Conservation (phyloP, 148 eudicot species). For the Cornus suecica region DNA sequence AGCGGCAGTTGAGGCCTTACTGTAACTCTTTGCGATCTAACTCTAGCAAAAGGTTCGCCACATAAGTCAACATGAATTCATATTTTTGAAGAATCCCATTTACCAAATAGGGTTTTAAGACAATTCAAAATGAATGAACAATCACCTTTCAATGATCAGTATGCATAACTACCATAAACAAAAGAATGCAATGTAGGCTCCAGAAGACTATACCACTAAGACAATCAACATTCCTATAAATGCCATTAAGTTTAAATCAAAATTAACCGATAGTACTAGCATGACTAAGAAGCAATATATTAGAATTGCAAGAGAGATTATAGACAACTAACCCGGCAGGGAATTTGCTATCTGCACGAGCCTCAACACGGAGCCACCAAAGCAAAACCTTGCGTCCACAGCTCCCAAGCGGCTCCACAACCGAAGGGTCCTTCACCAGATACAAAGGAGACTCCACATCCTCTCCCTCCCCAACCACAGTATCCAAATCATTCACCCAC, state of each 20-base stretch:
- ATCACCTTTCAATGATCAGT: neutral
- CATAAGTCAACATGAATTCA: neutral
- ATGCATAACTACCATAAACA: slow-evolving; percentile 7
- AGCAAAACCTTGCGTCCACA: slow-evolving; percentile 94
- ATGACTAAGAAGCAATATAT: slow-evolving; percentile 6
- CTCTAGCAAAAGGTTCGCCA: neutral
- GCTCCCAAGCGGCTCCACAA: slow-evolving; percentile 88
- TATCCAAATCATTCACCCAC: slow-evolving; percentile 74
- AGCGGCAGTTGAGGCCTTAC: neutral
- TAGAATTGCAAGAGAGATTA: neutral
- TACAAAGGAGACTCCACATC: slow-evolving; percentile 71
- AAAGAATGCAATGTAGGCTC: neutral
- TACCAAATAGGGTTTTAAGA: slow-evolving; percentile 2
- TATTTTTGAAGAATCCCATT: neutral
- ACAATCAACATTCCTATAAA: neutral
- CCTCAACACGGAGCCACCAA: slow-evolving; percentile 99
- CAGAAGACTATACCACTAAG: neutral
- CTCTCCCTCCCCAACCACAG: slow-evolving; percentile 34
- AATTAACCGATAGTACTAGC: neutral
- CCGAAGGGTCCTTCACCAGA: slow-evolving; percentile 59
- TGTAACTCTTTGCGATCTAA: neutral
- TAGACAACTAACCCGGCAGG: slow-evolving; percentile 70
- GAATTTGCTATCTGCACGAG: slow-evolving; percentile 93
- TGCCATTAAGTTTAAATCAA: slow-evolving; percentile 2
- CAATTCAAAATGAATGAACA: neutral